Conservation (phyloP, 371 early-diverging fungal species). For the Syncephalastrum sp. region DNA sequence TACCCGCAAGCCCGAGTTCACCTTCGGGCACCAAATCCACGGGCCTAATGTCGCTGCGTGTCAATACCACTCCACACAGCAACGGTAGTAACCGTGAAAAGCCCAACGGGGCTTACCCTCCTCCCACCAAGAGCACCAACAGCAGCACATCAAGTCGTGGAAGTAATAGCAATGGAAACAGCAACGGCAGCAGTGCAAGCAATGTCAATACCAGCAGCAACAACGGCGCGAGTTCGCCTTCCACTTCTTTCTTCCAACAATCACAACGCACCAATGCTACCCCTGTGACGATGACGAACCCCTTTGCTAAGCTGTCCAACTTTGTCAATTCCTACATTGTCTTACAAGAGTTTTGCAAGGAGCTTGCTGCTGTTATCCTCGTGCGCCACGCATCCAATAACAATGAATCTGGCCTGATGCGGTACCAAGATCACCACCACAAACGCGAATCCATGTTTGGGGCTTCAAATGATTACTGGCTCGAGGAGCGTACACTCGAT, state of each 20-base stretch:
- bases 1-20: constrained; percentile 29
- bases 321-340: constrained; percentile 66
- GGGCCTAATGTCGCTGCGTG: constrained; percentile 19
- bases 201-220: neutral
- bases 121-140: constrained; percentile 1
- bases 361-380: constrained; percentile 59
- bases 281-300: constrained; percentile 53
- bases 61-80: neutral
- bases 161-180: neutral
- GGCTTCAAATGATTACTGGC: constrained; percentile 15
- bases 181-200: neutral
- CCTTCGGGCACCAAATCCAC: constrained; percentile 35
- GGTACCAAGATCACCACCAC: constrained; percentile 26
- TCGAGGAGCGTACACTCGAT: constrained; percentile 21
- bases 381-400: constrained; percentile 54
- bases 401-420: constrained; percentile 34
- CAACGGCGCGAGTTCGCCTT: constrained; percentile 30
- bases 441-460: constrained; percentile 26
- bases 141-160: neutral
- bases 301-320: constrained; percentile 51
- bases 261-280: constrained; percentile 49
- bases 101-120: neutral
- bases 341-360: constrained; percentile 67
- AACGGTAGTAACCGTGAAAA: constrained; percentile 9
- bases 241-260: constrained; percentile 44